A percentile compares a stretch with the other conserved stretches of the same genome.
These are phyloP conservation scores for Paratinospora sagittata DNA, from an alignment of 164 flowering plant species.

Conservation along the genomic window DNA sequence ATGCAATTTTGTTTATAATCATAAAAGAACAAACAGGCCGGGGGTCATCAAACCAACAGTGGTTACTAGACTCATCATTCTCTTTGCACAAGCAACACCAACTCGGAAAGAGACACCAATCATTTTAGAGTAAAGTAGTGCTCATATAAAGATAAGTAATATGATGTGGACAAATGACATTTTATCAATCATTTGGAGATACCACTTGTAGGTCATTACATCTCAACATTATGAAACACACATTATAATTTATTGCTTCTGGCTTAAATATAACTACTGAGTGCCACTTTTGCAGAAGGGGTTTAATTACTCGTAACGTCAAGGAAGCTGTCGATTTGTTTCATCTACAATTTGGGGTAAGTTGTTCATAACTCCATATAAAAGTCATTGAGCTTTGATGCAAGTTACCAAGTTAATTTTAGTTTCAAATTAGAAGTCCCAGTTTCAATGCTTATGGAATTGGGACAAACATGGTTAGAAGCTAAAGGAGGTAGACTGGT, in stretches of 20 bases:
- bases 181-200: not conserved
- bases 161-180: not conserved
- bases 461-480: no score
- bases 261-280: not conserved
- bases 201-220: not conserved
- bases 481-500: no score
- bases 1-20: no score
- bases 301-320: conserved; percentile 87
- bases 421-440: not conserved
- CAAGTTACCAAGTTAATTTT: not conserved
- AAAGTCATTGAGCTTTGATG: not conserved
- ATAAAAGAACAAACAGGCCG: no score
- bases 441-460: not conserved
- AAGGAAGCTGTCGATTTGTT: conserved; percentile 80
- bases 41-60: no score
- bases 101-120: no score
- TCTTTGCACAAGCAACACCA: no score
- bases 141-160: not conserved
- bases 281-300: conserved; percentile 49
- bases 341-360: conserved; percentile 78
- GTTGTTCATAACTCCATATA: not conserved
- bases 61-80: no score
- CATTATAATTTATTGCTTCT: not conserved
- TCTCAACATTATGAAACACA: not conserved
- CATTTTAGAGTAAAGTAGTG: not conserved